Base-by-base conservation (phyloP, 495 filamentous ascomycete genomes). In the Neurospora terricola region DNA sequence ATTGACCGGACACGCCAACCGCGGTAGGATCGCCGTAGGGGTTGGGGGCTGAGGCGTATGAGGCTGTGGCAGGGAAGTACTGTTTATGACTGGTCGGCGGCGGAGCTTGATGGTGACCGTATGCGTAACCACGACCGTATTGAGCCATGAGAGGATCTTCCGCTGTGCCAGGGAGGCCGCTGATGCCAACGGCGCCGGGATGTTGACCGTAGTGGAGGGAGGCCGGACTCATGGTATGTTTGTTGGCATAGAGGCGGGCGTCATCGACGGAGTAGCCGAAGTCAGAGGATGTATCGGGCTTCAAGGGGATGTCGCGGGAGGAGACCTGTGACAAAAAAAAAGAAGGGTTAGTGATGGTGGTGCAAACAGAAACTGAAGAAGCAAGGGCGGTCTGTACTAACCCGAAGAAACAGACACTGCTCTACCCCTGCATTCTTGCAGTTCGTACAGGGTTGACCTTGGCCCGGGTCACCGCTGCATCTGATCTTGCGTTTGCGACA, bases 401-500 rank as follows among this genome's bases (percentile, higher is more conserved):
- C 94, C 83, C 94, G 88, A 69, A 94, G 82, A 77, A 96, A 97
- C 62, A 90, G 88, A 81, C 94, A 97, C 34, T 84, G 83, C 21
- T 90, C 87, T 40, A 86, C 85, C 38, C 91, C 91, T 71, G 94
- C 89, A 74, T 83, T 87, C 75, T 90, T 91, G 84, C 96, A 99
- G 81, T 94, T 97, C 18, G 87, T 82, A 79, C 96, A 99, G 38
- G 92, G 92, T 30, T 84, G 83, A 11, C 90, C 92, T 78, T 92
- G 87, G 36, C 90, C 91, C 6, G 86, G 85, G 80, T 98, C 94
- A 39, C 95, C 96, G 74, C 92, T 97, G 83, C 96, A 99, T 79
- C 93, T 92, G 77, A 99, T 99, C 85, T 99, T 99, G 70, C 96
- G 87, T 80, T 94, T 94, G 69, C 96, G 90, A 79, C 96, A 99